Percentiles rank a stretch among this genome's conserved stretches.
These are phyloP conservation scores for Pleurozium schreberi DNA, from an alignment of 225 moss, liverwort and hornwort genomes.

Conservation along the genomic window DNA sequence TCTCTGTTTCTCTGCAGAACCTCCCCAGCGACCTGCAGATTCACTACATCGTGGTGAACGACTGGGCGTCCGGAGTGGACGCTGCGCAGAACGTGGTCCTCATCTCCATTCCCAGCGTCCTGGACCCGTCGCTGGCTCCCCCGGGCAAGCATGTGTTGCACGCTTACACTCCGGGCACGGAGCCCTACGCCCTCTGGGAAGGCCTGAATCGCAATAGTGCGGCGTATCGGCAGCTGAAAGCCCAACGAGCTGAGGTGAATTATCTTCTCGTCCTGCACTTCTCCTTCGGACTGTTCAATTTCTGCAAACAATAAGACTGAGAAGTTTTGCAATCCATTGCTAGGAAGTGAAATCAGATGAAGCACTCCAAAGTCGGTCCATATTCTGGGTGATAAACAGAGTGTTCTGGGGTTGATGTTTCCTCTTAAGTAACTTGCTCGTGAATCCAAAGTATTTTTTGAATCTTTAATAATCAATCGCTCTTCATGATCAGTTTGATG, in stretches of 20 bases:
- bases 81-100: slow-evolving; percentile 87
- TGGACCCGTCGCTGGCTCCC: slow-evolving; percentile 79
- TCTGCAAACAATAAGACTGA: neutral
- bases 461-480: neutral
- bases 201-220: slow-evolving; percentile 67
- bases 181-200: slow-evolving; percentile 80
- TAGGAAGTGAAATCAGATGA: neutral
- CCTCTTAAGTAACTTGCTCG: neutral
- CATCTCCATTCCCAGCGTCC: slow-evolving; percentile 82
- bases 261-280: neutral
- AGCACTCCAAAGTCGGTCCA: neutral
- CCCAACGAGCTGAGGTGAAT: slow-evolving; percentile 70
- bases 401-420: neutral
- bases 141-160: slow-evolving; percentile 85
- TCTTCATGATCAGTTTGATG: neutral
- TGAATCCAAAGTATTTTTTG: neutral
- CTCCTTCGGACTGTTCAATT: neutral
- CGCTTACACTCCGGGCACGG: slow-evolving; percentile 91
- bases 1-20: slow-evolving; percentile 30
- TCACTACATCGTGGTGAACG: slow-evolving; percentile 89
- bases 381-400: neutral
- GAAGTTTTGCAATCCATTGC: neutral
- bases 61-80: slow-evolving; percentile 86
- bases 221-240: slow-evolving; percentile 62
- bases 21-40: slow-evolving; percentile 68